Percentiles rank a stretch among this genome's conserved stretches.
These are phyloP conservation scores for Colletotrichum sp. DNA, from an alignment of 2,329 filamentous ascomycete genomes.

Conservation along the genomic window DNA sequence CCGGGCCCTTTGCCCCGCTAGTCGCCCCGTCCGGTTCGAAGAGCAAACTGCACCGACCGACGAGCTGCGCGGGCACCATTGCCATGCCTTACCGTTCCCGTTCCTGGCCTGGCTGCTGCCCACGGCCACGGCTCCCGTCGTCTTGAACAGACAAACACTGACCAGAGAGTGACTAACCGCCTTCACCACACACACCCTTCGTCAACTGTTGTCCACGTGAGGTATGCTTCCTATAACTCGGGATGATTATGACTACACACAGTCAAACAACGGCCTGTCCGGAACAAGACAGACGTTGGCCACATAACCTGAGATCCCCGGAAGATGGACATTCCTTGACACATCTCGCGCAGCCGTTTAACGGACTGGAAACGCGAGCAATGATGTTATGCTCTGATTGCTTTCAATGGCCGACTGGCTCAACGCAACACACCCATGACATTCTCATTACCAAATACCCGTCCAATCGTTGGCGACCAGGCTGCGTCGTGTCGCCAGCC, in stretches of 20 bases:
- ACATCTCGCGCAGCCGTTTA: slow-evolving; percentile 2
- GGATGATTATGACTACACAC: background rate
- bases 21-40: background rate
- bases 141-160: background rate
- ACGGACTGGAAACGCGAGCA: background rate
- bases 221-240: background rate
- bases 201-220: background rate
- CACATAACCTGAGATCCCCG: background rate
- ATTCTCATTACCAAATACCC: slow-evolving; percentile 43
- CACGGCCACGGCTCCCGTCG: background rate
- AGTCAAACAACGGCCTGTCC: slow-evolving; percentile 5
- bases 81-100: background rate
- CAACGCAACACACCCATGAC: slow-evolving; percentile 25
- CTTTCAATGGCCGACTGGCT: background rate
- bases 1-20: background rate
- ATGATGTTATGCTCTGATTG: slow-evolving; percentile 11
- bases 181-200: background rate
- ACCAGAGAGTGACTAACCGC: background rate
- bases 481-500: slow-evolving; percentile 12
- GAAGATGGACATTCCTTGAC: slow-evolving; percentile 15
- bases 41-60: background rate
- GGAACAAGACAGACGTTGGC: background rate
- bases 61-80: background rate
- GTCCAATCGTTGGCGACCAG: slow-evolving; percentile 31
- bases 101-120: background rate